phyloP scores from a whole-genome alignment of 2,329 filamentous ascomycete species.

The Calonectria fujianensis region DNA sequence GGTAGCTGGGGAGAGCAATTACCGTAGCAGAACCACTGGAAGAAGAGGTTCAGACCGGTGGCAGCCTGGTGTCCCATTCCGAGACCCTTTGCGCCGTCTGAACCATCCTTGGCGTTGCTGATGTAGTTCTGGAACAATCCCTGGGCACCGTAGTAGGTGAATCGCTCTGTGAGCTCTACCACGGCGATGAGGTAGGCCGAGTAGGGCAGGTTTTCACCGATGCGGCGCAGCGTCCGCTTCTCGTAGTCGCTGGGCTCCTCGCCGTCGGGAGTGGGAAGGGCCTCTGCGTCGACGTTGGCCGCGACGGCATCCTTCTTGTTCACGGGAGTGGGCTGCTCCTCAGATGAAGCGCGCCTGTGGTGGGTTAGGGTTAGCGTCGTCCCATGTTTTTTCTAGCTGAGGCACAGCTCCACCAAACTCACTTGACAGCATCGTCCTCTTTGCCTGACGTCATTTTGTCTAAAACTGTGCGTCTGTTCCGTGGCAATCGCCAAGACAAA shows the following conservation, averaged over 20 bases:
- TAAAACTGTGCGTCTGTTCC: not conserved
- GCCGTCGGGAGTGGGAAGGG: slow-evolving; percentile 63
- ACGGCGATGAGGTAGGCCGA: slow-evolving; percentile 75
- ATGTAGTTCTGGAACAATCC: slow-evolving; percentile 76
- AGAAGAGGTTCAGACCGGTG: slow-evolving; percentile 73
- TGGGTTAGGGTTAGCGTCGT: slow-evolving; percentile 35
- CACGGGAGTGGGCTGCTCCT: slow-evolving; percentile 55
- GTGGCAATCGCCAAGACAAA: not conserved
- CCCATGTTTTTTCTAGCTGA: not conserved
- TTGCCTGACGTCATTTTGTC: slow-evolving; percentile 58
- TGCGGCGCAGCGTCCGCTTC: slow-evolving; percentile 68
- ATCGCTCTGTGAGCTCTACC: slow-evolving; percentile 74
- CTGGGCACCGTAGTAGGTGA: slow-evolving; percentile 72
- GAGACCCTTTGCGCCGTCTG: slow-evolving; percentile 69
- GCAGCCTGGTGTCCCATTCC: slow-evolving; percentile 73
- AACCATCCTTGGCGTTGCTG: slow-evolving; percentile 58
- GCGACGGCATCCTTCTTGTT: slow-evolving; percentile 47
- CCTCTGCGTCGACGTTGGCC: slow-evolving; percentile 51
- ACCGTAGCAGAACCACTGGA: slow-evolving; percentile 71
- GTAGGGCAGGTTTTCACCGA: slow-evolving; percentile 72
- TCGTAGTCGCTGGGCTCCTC: slow-evolving; percentile 73
- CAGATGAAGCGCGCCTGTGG: slow-evolving; percentile 55
- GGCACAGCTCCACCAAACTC: slow-evolving; percentile 43
- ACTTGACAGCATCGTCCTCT: slow-evolving; percentile 59
- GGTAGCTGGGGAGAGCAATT: not conserved